Evolutionary conservation across 164 flowering plant species (phyloP), one percentile per base, ranked within the genome.

Genomic region (Stephania yunnanensis): DNA sequence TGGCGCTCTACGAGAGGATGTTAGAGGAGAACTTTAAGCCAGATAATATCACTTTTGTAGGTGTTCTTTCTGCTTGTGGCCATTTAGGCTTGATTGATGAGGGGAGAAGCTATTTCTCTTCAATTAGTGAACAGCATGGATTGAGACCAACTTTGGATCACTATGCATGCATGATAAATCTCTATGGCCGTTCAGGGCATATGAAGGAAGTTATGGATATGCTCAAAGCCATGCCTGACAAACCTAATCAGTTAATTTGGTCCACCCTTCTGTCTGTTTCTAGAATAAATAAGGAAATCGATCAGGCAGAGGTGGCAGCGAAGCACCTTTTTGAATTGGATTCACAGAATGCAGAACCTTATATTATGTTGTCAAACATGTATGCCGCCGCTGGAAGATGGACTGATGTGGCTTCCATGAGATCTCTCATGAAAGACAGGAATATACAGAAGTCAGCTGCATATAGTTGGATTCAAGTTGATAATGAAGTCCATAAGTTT

Each of bases 341-440:
- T 7, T 86, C 91, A 12, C 70, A 48, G 0, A 80, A 85, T 78
- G 85, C 88, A 13, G 86, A 81, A 58, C 88, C 91, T 44, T 86
- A 89, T 45, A 81, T 89, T 53, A 85, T 85, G 85, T 81, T 88
- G n/a, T 88, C 91, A 11, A 89, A 89, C 80, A 80, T 88, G 84
- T 87, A 81, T 83, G 93, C 93, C 46, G 75, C 84, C 69, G 45
- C 74, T 65, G 87, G 87, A 48, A 82, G 86, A 80, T 88, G 91
- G 90, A 68, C 80, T 36, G 85, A 83, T 70, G 87, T 84, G 10
- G 89, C 87, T 48, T 75, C 77, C 8, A 63, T 87, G 64, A 87
- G 92, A 76, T 81, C 87, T 68, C 82, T 82, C 17, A 86, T 88
- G 90, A 82, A 87, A 68, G 83, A 72, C 25, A 86, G 81, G 42